phyloP scores from a whole-genome alignment of 345 rosid genomes.

The Hibiscus mutabilis region DNA sequence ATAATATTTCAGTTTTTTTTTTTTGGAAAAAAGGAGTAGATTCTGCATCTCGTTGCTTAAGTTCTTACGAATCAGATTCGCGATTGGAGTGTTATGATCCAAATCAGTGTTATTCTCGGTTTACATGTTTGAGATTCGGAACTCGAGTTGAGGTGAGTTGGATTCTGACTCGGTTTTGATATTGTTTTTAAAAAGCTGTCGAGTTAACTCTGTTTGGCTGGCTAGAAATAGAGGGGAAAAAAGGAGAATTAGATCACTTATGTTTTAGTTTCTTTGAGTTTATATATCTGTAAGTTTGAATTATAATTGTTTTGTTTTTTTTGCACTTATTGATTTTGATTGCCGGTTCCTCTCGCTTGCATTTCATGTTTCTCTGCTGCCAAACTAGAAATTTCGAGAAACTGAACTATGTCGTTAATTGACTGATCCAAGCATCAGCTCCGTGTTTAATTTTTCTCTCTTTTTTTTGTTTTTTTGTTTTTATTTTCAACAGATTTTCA shows the following conservation, averaged over 20 bases:
- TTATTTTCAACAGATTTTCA: constrained; percentile 9
- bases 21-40: too few species aligned
- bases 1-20: not conserved
- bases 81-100: not conserved
- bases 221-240: not conserved
- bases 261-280: not conserved
- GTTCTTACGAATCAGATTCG: not conserved
- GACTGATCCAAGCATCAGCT: not conserved
- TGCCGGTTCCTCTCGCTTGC: not conserved
- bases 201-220: constrained; percentile 8
- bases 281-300: not conserved
- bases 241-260: not conserved
- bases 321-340: not conserved
- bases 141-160: constrained; percentile 7
- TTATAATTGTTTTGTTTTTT: not conserved
- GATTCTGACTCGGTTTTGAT: not conserved
- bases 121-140: not conserved
- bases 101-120: not conserved
- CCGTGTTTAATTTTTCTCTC: not conserved
- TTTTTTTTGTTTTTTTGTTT: not conserved
- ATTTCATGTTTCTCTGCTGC: not conserved
- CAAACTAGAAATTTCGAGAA: not conserved
- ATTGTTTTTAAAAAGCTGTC: not conserved
- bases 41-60: not conserved
- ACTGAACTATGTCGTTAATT: not conserved